phyloP scores from a whole-genome alignment of 179 eudicot genomes.

The Pouteria campechiana region DNA sequence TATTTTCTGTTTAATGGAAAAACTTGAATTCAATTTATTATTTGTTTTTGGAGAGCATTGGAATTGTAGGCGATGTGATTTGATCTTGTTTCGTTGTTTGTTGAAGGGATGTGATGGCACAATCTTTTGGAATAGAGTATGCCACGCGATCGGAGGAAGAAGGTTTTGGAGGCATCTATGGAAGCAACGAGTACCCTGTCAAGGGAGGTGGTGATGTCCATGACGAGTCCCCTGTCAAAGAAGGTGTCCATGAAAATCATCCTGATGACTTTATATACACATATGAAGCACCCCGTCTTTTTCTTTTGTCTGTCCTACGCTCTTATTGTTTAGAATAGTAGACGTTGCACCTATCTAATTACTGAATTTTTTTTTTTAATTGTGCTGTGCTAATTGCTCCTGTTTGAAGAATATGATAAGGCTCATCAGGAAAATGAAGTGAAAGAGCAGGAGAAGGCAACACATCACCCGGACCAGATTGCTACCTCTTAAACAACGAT shows the following conservation, averaged over 20 bases:
- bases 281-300: neutral
- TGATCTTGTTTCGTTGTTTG: no score
- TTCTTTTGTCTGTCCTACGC: neutral
- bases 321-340: no score
- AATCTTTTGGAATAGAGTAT: slow-evolving; percentile 56
- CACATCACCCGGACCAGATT: no score
- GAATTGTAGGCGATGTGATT: no score
- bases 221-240: no score
- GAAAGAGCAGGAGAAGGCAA: slow-evolving; percentile 9
- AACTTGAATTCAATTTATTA: no score
- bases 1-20: no score
- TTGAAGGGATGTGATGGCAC: slow-evolving; percentile 52
- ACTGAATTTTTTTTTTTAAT: neutral
- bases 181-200: slow-evolving; percentile 13
- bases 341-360: no score
- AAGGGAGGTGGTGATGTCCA: slow-evolving; percentile 12
- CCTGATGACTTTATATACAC: slow-evolving; percentile 10
- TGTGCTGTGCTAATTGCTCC: neutral
- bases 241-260: slow-evolving; percentile 18
- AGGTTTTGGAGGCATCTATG: slow-evolving; percentile 60
- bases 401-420: slow-evolving; percentile 9
- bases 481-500: no score
- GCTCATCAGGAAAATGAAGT: slow-evolving; percentile 15
- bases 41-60: no score
- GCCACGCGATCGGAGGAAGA: slow-evolving; percentile 67